These are phyloP conservation scores for Thraustochytrium sp. DNA, from an alignment of 352 stramenopile genomes.

Conservation along the genomic window DNA sequence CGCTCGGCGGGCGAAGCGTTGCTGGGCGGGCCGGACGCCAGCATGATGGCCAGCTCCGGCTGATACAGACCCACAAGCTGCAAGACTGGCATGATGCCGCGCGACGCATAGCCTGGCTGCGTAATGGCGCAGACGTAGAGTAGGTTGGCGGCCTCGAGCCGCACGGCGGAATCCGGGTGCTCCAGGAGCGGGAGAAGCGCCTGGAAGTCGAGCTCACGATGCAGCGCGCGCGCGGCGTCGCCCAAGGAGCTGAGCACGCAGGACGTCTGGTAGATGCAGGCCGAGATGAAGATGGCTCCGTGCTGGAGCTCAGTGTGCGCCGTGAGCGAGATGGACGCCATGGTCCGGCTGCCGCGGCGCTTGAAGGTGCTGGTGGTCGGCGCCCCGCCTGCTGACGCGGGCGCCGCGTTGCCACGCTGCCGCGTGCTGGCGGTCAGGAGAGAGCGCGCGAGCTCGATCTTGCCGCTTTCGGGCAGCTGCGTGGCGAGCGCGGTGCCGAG, in stretches of 20 bases:
- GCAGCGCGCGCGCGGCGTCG: slow-evolving; percentile 1
- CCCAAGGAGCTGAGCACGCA: neutral
- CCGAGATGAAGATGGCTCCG: neutral
- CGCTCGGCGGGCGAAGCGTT: neutral
- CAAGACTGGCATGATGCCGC: slow-evolving; percentile 6
- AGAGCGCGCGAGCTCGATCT: slow-evolving; percentile 14
- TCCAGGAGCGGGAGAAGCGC: slow-evolving; percentile 9
- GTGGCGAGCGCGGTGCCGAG: neutral
- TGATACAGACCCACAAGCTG: slow-evolving; percentile 35
- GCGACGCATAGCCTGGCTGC: slow-evolving; percentile 13
- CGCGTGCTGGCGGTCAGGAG: neutral
- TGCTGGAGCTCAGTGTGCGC: neutral
- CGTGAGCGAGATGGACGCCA: neutral
- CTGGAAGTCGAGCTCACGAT: slow-evolving; percentile 28
- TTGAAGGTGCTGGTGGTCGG: neutral
- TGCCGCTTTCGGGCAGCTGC: slow-evolving; percentile 32
- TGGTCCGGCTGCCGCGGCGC: neutral
- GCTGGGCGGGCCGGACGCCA: neutral
- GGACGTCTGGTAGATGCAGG: neutral
- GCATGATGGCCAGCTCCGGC: neutral
- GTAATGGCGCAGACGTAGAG: slow-evolving; percentile 16
- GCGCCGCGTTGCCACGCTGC: neutral
- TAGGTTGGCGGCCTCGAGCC: neutral
- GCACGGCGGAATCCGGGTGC: slow-evolving; percentile 7
- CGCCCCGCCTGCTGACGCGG: neutral